Conservation (phyloP, 169 alveolate genomes). For the Pseudocohnilembus persalinus region DNA sequence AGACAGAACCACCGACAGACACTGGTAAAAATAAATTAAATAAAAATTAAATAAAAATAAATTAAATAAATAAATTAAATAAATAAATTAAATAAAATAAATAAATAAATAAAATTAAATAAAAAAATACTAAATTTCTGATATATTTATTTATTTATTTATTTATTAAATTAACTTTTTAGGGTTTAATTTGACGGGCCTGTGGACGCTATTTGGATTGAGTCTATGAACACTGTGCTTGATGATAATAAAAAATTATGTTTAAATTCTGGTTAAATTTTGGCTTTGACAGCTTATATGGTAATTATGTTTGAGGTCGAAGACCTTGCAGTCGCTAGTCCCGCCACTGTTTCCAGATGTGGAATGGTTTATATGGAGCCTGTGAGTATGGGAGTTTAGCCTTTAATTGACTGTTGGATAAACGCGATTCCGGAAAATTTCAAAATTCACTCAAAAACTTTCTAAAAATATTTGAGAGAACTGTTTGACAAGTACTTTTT, state of each 20-base stretch:
- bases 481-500: conserved; percentile 63
- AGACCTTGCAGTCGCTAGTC: conserved; percentile 87
- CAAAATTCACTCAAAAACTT: conserved; percentile 54
- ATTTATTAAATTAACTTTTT: too few species aligned
- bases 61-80: too few species aligned
- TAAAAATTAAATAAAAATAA: too few species aligned
- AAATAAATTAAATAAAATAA: too few species aligned
- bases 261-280: conserved; percentile 81
- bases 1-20: conserved; percentile 76
- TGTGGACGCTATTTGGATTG: conserved; percentile 90
- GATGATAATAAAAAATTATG: conserved; percentile 88
- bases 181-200: conserved; percentile 90
- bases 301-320: conserved; percentile 91
- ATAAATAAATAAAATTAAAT: too few species aligned
- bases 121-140: too few species aligned
- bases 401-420: conserved; percentile 82
- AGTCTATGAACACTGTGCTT: conserved; percentile 87
- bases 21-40: too few species aligned
- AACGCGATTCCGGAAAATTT: conserved; percentile 75
- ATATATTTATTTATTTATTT: too few species aligned
- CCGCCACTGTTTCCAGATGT: conserved; percentile 89
- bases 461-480: conserved; percentile 50
- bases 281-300: conserved; percentile 78
- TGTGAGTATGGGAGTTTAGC: conserved; percentile 80
- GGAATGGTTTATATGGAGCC: conserved; percentile 95